These are phyloP conservation scores for Elongisporangium anandrum DNA, from an alignment of 352 stramenopile genomes.

Conservation along the genomic window DNA sequence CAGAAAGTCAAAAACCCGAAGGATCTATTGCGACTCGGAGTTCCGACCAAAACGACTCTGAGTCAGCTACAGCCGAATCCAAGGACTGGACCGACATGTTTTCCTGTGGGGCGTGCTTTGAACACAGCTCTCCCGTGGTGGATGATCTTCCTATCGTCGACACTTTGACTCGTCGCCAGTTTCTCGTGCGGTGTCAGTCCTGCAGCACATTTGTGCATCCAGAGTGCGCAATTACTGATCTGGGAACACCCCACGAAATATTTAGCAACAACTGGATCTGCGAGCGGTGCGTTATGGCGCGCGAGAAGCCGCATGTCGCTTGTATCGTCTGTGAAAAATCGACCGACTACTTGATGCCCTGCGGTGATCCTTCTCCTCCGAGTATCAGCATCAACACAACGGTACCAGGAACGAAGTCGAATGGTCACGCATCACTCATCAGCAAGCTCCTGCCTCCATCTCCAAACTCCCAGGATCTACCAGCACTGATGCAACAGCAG, in stretches of 20 bases:
- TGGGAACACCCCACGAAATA: conserved; percentile 45
- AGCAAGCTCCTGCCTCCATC: neutral
- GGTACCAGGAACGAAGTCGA: neutral
- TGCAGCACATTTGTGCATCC: conserved; percentile 82
- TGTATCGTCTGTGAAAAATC: conserved; percentile 67
- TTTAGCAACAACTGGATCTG: conserved; percentile 85
- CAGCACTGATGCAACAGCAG: conserved; percentile 7
- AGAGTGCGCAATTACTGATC: conserved; percentile 74
- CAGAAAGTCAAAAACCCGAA: neutral
- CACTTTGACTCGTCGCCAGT: conserved; percentile 64
- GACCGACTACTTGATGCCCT: conserved; percentile 82
- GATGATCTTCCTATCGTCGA: conserved; percentile 37
- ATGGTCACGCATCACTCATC: neutral
- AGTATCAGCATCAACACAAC: neutral
- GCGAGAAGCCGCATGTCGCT: conserved; percentile 23
- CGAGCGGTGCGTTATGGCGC: conserved; percentile 62
- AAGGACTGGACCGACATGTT: conserved; percentile 66
- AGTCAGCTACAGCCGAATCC: conserved; percentile 5
- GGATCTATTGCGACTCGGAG: neutral
- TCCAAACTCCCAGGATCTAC: neutral
- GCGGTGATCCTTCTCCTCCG: conserved; percentile 15
- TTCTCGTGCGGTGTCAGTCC: conserved; percentile 84
- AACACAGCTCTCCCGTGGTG: conserved; percentile 52
- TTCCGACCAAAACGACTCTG: conserved; percentile 5
- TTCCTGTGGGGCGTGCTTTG: conserved; percentile 74